Evolutionary conservation across 78 protist species (phyloP), one percentile per base, ranked within the genome.

Genomic region (Bigelowiella natans): DNA sequence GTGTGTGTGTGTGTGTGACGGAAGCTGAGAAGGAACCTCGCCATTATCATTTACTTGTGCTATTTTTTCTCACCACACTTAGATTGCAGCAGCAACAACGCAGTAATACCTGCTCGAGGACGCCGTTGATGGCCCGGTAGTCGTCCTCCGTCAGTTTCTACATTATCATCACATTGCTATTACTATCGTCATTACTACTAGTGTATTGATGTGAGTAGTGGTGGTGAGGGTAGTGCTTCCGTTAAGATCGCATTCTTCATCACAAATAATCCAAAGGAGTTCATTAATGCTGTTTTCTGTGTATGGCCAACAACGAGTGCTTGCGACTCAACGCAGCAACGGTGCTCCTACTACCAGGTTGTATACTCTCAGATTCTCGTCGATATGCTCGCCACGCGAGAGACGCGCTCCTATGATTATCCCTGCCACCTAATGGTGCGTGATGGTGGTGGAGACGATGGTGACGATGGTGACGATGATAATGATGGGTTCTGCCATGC

Each of bases 401-500:
- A 83, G 86, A 7, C 86, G 86, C 37, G 86, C 86, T 7, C 86
- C 86, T 3, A 83, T 83, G 86, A 83, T 83, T 26, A 83, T 34
- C 3, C 38, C 86, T 29, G 39, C 86, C 2, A 83, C 86, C 38
- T 51, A 26, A 51, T 51, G 18, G 18, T 51, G 18, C 73, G 7
- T 51, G 73, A 51, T 51, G 34, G 7, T 51, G 73, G 18, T 51
- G 34, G 18, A 51, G 73, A n/a, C n/a, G 73, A 51, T 51, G 73
- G 7, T 26, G 18, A 7, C 34, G 7, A 26, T 18, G 73, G 73
- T 18, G 7, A 51, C 73, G 18, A 26, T 51, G 34, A 18, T 18
- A 18, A 51, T 51, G 73, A 18, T 26, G 7, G 18, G 34, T 51
- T 18, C 7, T 51, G 73, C 73, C 73, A 51, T 51, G 18, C 18